phyloP scores from a whole-genome alignment of 306 rosid genomes.

The Crataegus laevigata region DNA sequence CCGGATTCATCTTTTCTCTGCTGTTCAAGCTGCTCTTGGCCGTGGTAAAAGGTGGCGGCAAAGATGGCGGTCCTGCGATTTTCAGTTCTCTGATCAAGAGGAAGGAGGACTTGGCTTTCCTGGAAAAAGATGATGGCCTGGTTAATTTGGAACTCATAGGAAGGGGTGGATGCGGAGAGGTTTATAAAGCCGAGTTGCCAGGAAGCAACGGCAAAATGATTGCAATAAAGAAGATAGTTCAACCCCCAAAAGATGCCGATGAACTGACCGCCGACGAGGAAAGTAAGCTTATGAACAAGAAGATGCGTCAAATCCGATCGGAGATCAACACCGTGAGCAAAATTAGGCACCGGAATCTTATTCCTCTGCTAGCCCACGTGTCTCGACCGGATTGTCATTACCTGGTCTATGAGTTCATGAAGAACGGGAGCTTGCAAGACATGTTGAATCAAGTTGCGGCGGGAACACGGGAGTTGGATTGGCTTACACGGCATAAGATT shows the following conservation, averaged over 20 bases:
- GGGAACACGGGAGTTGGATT: slow-evolving; percentile 46
- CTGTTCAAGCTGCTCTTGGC: slow-evolving; percentile 55
- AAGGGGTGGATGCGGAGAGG: slow-evolving; percentile 73
- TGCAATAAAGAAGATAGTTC: slow-evolving; percentile 75
- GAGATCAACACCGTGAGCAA: slow-evolving; percentile 85
- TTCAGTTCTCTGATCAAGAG: slow-evolving; percentile 58
- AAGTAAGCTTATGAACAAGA: slow-evolving; percentile 51
- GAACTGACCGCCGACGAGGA: slow-evolving; percentile 67
- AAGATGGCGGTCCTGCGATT: slow-evolving; percentile 48
- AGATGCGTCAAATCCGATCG: slow-evolving; percentile 75
- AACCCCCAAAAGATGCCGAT: slow-evolving; percentile 55
- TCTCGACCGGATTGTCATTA: slow-evolving; percentile 73
- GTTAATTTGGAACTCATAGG: slow-evolving; percentile 57
- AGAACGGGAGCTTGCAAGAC: slow-evolving; percentile 82
- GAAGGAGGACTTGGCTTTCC: slow-evolving; percentile 69
- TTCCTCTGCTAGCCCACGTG: slow-evolving; percentile 72
- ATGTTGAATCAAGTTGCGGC: slow-evolving; percentile 18
- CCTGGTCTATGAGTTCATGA: slow-evolving; percentile 87
- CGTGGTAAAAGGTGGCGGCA: slow-evolving; percentile 48
- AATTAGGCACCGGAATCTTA: slow-evolving; percentile 77
- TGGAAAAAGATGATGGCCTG: slow-evolving; percentile 69
- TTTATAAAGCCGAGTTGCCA: slow-evolving; percentile 69
- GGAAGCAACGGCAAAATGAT: slow-evolving; percentile 57
- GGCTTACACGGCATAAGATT: slow-evolving; percentile 57
- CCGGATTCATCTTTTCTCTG: slow-evolving; percentile 58